Evolutionary conservation across 2,329 filamentous ascomycete species (phyloP), one percentile per base, ranked within the genome.

Genomic region (Fusarium tuaranense): DNA sequence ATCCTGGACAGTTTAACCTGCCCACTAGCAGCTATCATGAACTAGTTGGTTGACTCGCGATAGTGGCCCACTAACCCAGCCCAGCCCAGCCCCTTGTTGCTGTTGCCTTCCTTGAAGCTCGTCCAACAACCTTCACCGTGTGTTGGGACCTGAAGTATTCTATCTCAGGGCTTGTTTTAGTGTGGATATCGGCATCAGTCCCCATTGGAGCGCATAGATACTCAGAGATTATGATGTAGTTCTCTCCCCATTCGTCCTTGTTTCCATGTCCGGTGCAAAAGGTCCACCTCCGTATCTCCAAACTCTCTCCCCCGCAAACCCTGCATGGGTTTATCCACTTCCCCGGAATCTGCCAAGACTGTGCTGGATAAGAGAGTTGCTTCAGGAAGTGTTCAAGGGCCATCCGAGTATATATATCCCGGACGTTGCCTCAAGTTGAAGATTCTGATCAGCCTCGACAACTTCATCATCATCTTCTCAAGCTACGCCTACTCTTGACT

Each of bases 261-360:
- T 32, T 55, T 55, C 38, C 38, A 57, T 20, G 25, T 5, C 13
- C 13, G 44, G 14, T 3, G 46, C 44, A 46, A 57, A 63, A 57
- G 34, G 46, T 27, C 64, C 34, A 20, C 30, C 18, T 66, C 48
- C 44, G 57, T 67, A 62, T 65, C 63, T 59, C 63, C 30, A 59
- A 46, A 59, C 16, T 44, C 53, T 63, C 53, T 63, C 34, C 65
- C 65, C 65, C 65, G 65, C 65, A 63, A 63, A 67, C 6, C 34
- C 12, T 39, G 48, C 65, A 67, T 44, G 44, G 62, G 57, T 44
- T 67, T 30, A 63, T 67, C 65, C 46, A 67, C 65, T 67, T 67
- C 65, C 65, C 65, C 65, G 46, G 65, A 59, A 67, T 67, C 65
- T 55, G 44, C 65, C 44, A 63, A 57, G 65, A 16, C 36, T 32